phyloP scores from a whole-genome alignment of 2,329 filamentous ascomycete species.

The Xylariaceae sp. region DNA sequence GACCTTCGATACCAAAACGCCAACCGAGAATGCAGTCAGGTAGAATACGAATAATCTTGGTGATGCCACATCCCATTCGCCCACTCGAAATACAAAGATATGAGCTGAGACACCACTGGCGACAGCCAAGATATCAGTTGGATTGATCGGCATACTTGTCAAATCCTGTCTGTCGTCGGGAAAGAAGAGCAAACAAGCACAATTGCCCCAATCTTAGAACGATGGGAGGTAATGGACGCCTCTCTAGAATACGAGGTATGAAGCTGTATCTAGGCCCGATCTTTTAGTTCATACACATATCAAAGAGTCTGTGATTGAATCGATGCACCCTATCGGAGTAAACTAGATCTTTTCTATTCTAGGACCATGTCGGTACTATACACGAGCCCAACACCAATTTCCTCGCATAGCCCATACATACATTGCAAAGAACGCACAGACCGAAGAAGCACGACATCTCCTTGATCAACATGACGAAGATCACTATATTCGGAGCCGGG shows the following conservation, averaged over 20 bases:
- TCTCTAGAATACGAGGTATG: too few relatives aligned
- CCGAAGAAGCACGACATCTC: background rate
- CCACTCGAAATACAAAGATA: slow-evolving; percentile 5
- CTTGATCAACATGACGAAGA: slow-evolving; percentile 1
- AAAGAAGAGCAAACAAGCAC: background rate
- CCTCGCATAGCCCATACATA: too few relatives aligned
- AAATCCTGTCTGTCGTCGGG: background rate
- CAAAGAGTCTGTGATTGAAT: background rate
- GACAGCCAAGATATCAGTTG: background rate
- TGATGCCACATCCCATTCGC: slow-evolving; percentile 6
- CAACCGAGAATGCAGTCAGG: background rate
- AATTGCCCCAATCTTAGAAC: too few relatives aligned
- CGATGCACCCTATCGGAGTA: background rate
- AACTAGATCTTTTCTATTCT: too few relatives aligned
- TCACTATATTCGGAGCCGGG: slow-evolving; percentile 4
- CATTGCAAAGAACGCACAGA: background rate
- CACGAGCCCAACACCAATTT: too few relatives aligned
- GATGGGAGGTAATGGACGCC: too few relatives aligned
- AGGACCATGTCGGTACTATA: too few relatives aligned
- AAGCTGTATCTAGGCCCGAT: too few relatives aligned
- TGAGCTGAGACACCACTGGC: slow-evolving; percentile 5
- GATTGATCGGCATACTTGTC: background rate
- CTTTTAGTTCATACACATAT: background rate
- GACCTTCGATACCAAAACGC: background rate
- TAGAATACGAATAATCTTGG: slow-evolving; percentile 4